Conservation (phyloP, 75 land plant species). For the Cryptomeria japonica region DNA sequence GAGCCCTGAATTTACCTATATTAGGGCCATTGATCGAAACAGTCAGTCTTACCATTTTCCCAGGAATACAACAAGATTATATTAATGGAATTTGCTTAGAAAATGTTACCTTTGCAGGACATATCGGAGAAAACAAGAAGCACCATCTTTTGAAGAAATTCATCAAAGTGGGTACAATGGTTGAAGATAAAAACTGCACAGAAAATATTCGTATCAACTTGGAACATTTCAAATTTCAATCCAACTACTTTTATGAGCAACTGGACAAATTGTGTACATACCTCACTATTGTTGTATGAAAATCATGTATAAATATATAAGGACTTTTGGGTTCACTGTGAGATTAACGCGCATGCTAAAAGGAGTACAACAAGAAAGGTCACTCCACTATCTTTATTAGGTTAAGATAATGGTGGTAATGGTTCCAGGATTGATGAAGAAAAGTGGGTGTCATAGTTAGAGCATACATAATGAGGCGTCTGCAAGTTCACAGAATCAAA, state of each 20-base stretch:
- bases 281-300: too few species aligned
- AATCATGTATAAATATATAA: too few species aligned
- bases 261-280: not conserved
- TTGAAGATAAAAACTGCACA: not conserved
- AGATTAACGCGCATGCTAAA: not conserved
- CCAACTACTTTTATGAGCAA: not conserved
- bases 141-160: not conserved
- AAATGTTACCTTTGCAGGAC: not conserved
- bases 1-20: not conserved
- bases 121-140: not conserved
- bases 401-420: not conserved
- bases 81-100: not conserved
- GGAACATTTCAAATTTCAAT: too few species aligned
- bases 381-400: not conserved
- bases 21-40: not conserved
- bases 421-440: not conserved
- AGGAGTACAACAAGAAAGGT: not conserved
- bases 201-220: not conserved
- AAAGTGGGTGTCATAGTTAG: not conserved
- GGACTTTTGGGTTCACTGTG: not conserved
- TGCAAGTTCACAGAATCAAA: too few species aligned
- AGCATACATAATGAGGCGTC: too few species aligned
- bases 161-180: not conserved
- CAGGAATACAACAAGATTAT: not conserved
- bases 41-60: not conserved